A percentile compares a stretch with the other conserved stretches of the same genome.
These are phyloP conservation scores for Chalciporus pseudorubinellus DNA, from an alignment of 768 basidiomycete species.

Conservation along the genomic window DNA sequence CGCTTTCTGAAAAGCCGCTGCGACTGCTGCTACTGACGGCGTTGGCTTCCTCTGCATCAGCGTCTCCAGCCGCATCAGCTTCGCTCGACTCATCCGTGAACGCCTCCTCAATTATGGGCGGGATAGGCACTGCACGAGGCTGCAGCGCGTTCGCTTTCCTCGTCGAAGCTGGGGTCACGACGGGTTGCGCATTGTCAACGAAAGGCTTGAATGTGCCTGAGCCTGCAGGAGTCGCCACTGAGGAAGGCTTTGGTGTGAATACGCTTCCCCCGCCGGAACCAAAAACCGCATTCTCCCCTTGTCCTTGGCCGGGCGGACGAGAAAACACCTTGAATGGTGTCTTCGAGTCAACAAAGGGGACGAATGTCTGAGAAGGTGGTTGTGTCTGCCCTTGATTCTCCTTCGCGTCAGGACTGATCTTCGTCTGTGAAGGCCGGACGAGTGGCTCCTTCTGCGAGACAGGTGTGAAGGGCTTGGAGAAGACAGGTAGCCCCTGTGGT, in stretches of 20 bases:
- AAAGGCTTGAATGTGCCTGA: constrained; percentile 39
- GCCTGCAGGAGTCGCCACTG: constrained; percentile 3
- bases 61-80: constrained; percentile 16
- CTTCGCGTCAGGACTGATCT: constrained; percentile 14
- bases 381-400: constrained; percentile 15
- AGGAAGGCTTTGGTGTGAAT: constrained; percentile 46
- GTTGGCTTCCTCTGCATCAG: constrained; percentile 26
- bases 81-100: constrained; percentile 36
- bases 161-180: constrained; percentile 16
- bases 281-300: constrained; percentile 36
- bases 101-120: constrained; percentile 24
- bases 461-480: constrained; percentile 67
- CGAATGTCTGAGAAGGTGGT: constrained; percentile 36
- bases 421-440: constrained; percentile 24
- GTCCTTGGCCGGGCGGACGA: constrained; percentile 51
- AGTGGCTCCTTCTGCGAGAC: constrained; percentile 40
- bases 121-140: constrained; percentile 15
- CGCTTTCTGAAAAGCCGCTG: constrained; percentile 33
- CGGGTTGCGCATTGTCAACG: constrained; percentile 21
- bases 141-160: constrained; percentile 21
- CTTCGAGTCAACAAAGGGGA: constrained; percentile 39
- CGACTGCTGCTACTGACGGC: constrained; percentile 26
- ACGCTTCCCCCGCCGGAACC: constrained; percentile 23
- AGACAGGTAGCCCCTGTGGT: constrained; percentile 39
- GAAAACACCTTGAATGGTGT: constrained; percentile 65